A percentile compares a stretch with the other conserved stretches of the same genome.
phyloP scores from a whole-genome alignment of 192 early-diverging fungal genomes.

The Entomortierella beljakovae region DNA sequence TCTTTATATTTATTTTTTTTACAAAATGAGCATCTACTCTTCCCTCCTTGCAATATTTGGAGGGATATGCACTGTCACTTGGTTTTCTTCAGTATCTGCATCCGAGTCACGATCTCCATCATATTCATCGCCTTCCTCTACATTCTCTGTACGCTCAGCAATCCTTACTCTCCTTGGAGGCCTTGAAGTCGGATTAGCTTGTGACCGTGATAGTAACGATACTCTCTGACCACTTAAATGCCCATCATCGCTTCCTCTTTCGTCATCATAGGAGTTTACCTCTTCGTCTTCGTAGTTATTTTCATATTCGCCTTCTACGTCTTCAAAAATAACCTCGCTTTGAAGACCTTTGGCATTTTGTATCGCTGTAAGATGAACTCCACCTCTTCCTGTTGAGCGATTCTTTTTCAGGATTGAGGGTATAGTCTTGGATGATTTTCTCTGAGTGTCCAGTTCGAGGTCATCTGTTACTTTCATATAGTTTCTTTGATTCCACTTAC shows the following conservation, averaged over 20 bases:
- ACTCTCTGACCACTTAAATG: conserved; percentile 13
- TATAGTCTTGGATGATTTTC: conserved; percentile 7
- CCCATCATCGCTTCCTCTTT: conserved; percentile 11
- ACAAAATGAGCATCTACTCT: no score
- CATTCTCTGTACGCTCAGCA: not conserved
- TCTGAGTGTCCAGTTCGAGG: conserved; percentile 34
- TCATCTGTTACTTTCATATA: conserved; percentile 39
- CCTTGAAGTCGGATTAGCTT: conserved; percentile 15
- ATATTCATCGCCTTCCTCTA: not conserved
- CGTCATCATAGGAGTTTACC: conserved; percentile 14
- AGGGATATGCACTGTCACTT: conserved; percentile 28
- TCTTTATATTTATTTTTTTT: no score
- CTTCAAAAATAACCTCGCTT: conserved; percentile 46
- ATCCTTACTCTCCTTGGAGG: conserved; percentile 20
- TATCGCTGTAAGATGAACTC: not conserved
- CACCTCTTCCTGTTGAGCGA: conserved; percentile 10
- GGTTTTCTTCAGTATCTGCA: conserved; percentile 25
- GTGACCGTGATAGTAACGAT: conserved; percentile 30
- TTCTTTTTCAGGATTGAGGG: conserved; percentile 51
- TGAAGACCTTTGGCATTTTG: not conserved
- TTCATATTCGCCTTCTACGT: conserved; percentile 12
- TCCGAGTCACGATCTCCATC: conserved; percentile 1
- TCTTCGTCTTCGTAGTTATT: conserved; percentile 1
- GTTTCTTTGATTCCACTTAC: conserved; percentile 48
- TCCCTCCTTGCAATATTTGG: not conserved